Conservation (phyloP, 202 grass and related monocot genomes). For the Digitaria exilis region DNA sequence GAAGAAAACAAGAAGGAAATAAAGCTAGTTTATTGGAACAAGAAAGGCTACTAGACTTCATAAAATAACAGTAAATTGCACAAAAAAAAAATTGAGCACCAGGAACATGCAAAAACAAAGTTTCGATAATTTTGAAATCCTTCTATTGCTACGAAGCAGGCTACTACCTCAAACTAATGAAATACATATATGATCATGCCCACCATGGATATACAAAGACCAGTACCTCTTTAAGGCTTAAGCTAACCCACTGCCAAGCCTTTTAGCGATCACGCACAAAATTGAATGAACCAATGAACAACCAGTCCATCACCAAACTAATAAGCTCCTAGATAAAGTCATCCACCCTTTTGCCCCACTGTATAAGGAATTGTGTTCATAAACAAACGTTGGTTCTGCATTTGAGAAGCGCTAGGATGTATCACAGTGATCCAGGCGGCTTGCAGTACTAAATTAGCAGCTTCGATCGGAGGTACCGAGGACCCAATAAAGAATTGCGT, state of each 20-base stretch:
- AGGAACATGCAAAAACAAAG: not conserved
- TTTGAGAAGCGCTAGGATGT: not conserved
- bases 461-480: not conserved
- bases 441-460: slow-evolving; percentile 13
- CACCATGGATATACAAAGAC: slow-evolving; percentile 33
- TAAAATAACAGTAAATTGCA: not conserved
- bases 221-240: slow-evolving; percentile 16
- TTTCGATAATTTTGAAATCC: not conserved
- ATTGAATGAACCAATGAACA: slow-evolving; percentile 6
- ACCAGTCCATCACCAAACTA: not conserved
- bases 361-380: not conserved
- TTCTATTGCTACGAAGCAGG: slow-evolving; percentile 19
- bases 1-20: slow-evolving; percentile 34
- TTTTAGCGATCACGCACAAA: slow-evolving; percentile 17
- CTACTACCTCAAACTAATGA: not conserved
- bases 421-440: not conserved
- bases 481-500: not conserved
- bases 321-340: not conserved
- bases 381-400: not conserved
- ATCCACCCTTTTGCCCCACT: not conserved
- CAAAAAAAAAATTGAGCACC: slow-evolving; percentile 32
- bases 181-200: slow-evolving; percentile 15
- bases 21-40: slow-evolving; percentile 37
- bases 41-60: slow-evolving; percentile 29
- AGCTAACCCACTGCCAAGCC: not conserved